Conservation (phyloP, 228 moss, liverwort and hornwort species). For the Sphagnum magellanicum region DNA sequence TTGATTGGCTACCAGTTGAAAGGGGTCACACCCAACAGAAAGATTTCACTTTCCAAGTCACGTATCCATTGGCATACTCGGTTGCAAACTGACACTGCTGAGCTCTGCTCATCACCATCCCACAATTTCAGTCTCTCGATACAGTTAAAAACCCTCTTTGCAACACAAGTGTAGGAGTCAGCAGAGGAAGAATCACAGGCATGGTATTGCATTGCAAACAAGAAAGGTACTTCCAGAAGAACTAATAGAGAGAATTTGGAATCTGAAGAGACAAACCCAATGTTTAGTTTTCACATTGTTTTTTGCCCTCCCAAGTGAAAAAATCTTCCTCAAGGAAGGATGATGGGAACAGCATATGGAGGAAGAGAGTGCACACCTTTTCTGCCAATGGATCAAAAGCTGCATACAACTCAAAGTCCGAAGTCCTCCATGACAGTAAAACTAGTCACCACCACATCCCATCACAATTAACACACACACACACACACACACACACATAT, state of each 20-base stretch:
- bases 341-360: neutral
- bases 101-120: slow-evolving; percentile 46
- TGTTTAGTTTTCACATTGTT: too few relatives aligned
- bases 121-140: neutral
- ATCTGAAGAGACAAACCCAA: neutral
- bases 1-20: slow-evolving; percentile 66
- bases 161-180: neutral
- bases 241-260: neutral
- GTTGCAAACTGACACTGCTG: slow-evolving; percentile 79
- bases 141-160: neutral
- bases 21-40: slow-evolving; percentile 84
- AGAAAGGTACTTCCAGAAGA: neutral
- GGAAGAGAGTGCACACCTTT: slow-evolving; percentile 37
- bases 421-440: slow-evolving; percentile 82
- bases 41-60: slow-evolving; percentile 91
- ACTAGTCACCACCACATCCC: slow-evolving; percentile 32
- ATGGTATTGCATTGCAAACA: neutral
- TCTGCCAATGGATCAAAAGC: slow-evolving; percentile 92
- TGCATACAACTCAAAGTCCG: slow-evolving; percentile 96
- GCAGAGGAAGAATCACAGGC: neutral
- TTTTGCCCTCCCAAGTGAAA: too few relatives aligned
- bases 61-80: slow-evolving; percentile 90
- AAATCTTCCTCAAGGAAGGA: too few relatives aligned
- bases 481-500: neutral
- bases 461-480: neutral